Evolutionary conservation across 2,329 filamentous ascomycete genomes (phyloP).

Genomic region (Pseudogymnoascus sp.): DNA sequence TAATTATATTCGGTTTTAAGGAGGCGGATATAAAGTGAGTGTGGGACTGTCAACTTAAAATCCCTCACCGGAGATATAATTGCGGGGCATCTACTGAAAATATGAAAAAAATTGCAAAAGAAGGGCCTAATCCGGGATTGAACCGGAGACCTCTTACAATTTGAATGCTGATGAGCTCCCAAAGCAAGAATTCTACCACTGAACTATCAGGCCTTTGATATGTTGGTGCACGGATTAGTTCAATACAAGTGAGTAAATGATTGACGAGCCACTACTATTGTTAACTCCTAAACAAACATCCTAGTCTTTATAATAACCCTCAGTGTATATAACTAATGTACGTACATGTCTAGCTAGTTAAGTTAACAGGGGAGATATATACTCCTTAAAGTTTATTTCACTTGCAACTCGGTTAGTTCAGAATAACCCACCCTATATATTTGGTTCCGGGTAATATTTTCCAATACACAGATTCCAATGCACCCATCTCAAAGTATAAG

Average conservation of each 20-base stretch:
- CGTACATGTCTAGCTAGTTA: not conserved
- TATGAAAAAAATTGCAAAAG: not conserved
- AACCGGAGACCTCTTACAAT: not conserved
- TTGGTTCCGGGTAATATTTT: not conserved
- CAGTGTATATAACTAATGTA: not conserved
- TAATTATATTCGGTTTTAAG: too few relatives aligned
- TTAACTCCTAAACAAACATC: not conserved
- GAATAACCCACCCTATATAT: not conserved
- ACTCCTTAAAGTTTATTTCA: too few relatives aligned
- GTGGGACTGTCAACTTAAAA: not conserved
- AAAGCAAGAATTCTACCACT: conserved; percentile 1
- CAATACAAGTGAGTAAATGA: not conserved
- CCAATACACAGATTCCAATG: too few relatives aligned
- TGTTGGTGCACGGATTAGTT: not conserved
- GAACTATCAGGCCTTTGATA: not conserved
- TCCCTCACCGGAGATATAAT: not conserved
- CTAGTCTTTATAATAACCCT: not conserved
- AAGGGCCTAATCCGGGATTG: not conserved
- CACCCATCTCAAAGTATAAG: not conserved
- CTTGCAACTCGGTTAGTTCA: not conserved
- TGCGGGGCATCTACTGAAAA: not conserved
- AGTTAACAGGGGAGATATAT: too few relatives aligned
- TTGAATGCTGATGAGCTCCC: not conserved
- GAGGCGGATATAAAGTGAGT: too few relatives aligned
- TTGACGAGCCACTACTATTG: too few relatives aligned